A percentile compares a stretch with the other conserved stretches of the same genome.
These are phyloP conservation scores for Papiliotrema flavescens DNA, from an alignment of 1,284 basidiomycete species.

Conservation along the genomic window DNA sequence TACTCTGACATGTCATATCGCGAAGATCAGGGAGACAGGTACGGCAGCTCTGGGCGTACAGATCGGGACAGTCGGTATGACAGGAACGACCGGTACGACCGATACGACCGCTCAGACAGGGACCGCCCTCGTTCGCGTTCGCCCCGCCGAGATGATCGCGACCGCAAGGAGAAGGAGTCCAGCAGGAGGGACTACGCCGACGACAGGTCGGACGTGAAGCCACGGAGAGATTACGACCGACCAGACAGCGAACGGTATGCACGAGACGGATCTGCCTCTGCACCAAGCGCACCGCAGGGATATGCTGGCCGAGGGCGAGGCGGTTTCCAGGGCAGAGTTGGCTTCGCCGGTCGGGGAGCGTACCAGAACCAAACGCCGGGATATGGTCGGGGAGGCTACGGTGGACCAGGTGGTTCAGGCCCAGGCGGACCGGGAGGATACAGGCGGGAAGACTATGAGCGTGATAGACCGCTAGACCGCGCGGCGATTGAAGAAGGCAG, in stretches of 20 bases:
- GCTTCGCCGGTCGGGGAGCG: conserved; percentile 9
- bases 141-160: neutral
- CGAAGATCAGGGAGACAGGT: conserved; percentile 3
- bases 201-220: neutral
- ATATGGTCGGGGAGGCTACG: conserved; percentile 17
- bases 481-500: conserved; percentile 47
- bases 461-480: conserved; percentile 35
- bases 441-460: conserved; percentile 16
- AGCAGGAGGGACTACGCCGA: neutral
- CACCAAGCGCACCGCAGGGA: neutral
- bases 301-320: conserved; percentile 9
- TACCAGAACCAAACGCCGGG: conserved; percentile 13
- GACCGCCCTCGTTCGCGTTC: neutral
- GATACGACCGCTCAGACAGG: neutral
- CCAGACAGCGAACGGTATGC: neutral
- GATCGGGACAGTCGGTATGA: conserved; percentile 22
- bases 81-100: conserved; percentile 4
- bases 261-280: neutral
- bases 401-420: conserved; percentile 7
- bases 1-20: conserved; percentile 8
- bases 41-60: neutral
- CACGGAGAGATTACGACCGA: neutral
- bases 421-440: conserved; percentile 7
- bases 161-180: neutral
- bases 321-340: conserved; percentile 10